Evolutionary conservation across 306 rosid genomes (phyloP).

Genomic region (Pyrus pyrifolia): DNA sequence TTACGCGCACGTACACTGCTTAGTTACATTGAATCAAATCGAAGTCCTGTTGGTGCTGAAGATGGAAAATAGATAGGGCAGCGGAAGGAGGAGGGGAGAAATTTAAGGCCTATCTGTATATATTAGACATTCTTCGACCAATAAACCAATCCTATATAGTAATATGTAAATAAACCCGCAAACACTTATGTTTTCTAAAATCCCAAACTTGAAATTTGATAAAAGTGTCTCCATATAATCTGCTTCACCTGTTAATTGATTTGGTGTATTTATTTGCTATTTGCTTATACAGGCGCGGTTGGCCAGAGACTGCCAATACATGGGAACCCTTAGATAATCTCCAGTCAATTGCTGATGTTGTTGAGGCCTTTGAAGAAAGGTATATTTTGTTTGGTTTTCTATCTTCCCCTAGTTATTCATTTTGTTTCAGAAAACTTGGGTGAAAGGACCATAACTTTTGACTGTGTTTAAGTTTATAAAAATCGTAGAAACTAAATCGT

Average conservation of each 20-base stretch:
- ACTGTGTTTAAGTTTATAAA: background rate
- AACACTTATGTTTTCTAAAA: background rate
- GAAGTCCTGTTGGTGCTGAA: background rate
- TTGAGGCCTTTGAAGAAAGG: conserved; percentile 79
- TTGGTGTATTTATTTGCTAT: conserved; percentile 10
- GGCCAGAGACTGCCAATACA: conserved; percentile 92
- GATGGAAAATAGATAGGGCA: background rate
- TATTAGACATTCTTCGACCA: background rate
- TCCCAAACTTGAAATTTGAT: background rate
- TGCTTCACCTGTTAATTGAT: background rate
- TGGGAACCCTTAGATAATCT: conserved; percentile 97
- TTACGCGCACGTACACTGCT: background rate
- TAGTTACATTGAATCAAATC: background rate
- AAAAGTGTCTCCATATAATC: background rate
- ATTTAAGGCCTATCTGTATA: background rate
- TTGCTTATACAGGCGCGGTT: conserved; percentile 60
- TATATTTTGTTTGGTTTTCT: conserved; percentile 9
- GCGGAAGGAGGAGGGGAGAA: background rate
- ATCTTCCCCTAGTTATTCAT: background rate
- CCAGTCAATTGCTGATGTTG: conserved; percentile 71
- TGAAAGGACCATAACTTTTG: background rate
- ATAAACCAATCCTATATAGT: background rate
- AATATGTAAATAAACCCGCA: background rate
- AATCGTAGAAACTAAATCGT: background rate
- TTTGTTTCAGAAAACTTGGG: background rate